phyloP scores from a whole-genome alignment of 192 early-diverging fungal genomes.

The Linnemannia hyalina region DNA sequence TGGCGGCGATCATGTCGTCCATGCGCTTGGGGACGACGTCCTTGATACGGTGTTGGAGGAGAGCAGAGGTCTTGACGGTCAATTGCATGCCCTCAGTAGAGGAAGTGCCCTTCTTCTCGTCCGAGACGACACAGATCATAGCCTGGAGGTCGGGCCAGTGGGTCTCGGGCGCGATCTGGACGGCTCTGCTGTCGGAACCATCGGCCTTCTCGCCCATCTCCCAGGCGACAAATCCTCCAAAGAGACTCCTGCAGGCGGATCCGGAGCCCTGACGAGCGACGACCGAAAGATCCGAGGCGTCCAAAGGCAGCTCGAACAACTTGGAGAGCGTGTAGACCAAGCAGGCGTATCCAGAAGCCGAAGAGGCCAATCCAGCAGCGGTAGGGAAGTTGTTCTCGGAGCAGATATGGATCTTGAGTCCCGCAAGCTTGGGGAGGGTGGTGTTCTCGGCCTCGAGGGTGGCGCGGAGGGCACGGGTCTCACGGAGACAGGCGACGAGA shows the following conservation, averaged over 20 bases:
- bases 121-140: slow-evolving; percentile 93
- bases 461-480: slow-evolving; percentile 79
- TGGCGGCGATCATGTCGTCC: slow-evolving; percentile 90
- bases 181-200: slow-evolving; percentile 89
- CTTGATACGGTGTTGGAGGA: slow-evolving; percentile 88
- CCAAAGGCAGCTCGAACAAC: slow-evolving; percentile 80
- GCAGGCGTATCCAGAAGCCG: slow-evolving; percentile 95
- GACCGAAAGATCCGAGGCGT: slow-evolving; percentile 83
- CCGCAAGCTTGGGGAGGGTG: slow-evolving; percentile 68
- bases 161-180: slow-evolving; percentile 87
- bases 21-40: slow-evolving; percentile 92
- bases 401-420: slow-evolving; percentile 84
- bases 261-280: slow-evolving; percentile 97
- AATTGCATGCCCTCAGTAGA: slow-evolving; percentile 98
- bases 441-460: slow-evolving; percentile 70
- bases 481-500: slow-evolving; percentile 85
- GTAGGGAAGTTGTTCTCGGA: slow-evolving; percentile 99
- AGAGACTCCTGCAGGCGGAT: slow-evolving; percentile 96
- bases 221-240: slow-evolving; percentile 99
- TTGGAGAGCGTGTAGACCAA: slow-evolving; percentile 86
- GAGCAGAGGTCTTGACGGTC: slow-evolving; percentile 91
- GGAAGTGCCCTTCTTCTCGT: slow-evolving; percentile 90
- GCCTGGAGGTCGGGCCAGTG: slow-evolving; percentile 99
- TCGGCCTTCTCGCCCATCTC: slow-evolving; percentile 88
- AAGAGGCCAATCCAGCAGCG: slow-evolving; percentile 97